These are phyloP conservation scores for Poa annua DNA, from an alignment of 176 grass and related monocot genomes.

Conservation along the genomic window DNA sequence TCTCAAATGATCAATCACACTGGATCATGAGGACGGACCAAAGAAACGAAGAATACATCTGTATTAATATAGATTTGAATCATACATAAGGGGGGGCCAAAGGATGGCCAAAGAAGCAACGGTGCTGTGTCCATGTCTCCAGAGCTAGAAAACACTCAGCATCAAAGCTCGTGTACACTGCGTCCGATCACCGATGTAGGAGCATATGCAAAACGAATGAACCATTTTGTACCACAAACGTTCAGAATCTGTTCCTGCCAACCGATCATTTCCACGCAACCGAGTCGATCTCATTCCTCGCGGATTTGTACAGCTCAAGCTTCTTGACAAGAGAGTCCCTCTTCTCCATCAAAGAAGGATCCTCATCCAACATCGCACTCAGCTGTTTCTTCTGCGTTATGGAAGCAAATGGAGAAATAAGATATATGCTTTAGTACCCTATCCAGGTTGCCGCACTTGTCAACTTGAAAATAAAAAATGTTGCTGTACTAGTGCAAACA, in stretches of 20 bases:
- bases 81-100: slow-evolving; percentile 34
- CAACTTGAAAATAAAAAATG: no score
- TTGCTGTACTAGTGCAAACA: neutral
- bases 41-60: slow-evolving; percentile 45
- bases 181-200: slow-evolving; percentile 14
- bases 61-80: slow-evolving; percentile 32
- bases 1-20: neutral
- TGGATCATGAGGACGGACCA: no score
- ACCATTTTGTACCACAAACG: slow-evolving; percentile 36
- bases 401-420: neutral
- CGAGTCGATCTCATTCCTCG: slow-evolving; percentile 89
- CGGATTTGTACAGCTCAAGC: slow-evolving; percentile 95
- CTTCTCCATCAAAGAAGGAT: slow-evolving; percentile 97
- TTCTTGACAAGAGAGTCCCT: slow-evolving; percentile 87
- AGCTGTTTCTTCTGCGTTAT: slow-evolving; percentile 89
- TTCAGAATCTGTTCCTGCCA: slow-evolving; percentile 4
- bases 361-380: slow-evolving; percentile 96
- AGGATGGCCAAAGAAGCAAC: slow-evolving; percentile 41
- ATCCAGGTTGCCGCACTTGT: neutral
- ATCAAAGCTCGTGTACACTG: slow-evolving; percentile 35
- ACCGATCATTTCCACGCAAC: slow-evolving; percentile 91
- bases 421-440: neutral
- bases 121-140: neutral
- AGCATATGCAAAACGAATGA: slow-evolving; percentile 30
- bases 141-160: slow-evolving; percentile 11